Evolutionary conservation across 164 flowering plant species (phyloP).

Genomic region (Stephania yunnanensis): DNA sequence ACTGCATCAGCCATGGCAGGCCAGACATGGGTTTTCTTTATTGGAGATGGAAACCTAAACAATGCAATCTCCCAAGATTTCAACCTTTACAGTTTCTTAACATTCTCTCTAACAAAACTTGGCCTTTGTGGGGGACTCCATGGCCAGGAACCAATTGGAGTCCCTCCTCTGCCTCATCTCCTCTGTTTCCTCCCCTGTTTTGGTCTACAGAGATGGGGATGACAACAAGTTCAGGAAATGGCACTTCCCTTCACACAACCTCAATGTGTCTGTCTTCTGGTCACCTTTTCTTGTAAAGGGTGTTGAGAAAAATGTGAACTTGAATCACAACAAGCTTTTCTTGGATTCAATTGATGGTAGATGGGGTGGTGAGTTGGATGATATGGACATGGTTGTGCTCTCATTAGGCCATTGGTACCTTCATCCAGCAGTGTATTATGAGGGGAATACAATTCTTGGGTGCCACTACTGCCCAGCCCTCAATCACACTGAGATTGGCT

Average conservation of each 20-base stretch:
- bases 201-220: constrained; percentile 52
- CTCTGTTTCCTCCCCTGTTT: constrained; percentile 42
- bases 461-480: constrained; percentile 67
- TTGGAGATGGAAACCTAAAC: constrained; percentile 78
- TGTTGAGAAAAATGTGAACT: constrained; percentile 44
- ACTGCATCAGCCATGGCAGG: constrained; percentile 78
- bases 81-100: constrained; percentile 51
- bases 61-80: constrained; percentile 69
- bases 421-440: constrained; percentile 68
- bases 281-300: constrained; percentile 87
- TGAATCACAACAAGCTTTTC: constrained; percentile 43
- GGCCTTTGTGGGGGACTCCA: constrained; percentile 91
- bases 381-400: constrained; percentile 56
- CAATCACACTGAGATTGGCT: constrained; percentile 73
- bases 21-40: constrained; percentile 64
- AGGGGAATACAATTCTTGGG: constrained; percentile 51
- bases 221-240: constrained; percentile 78
- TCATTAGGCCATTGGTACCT: constrained; percentile 94
- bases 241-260: constrained; percentile 56
- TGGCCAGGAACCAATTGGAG: constrained; percentile 92
- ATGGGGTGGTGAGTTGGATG: constrained; percentile 64
- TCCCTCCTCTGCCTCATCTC: constrained; percentile 79
- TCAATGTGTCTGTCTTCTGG: constrained; percentile 69
- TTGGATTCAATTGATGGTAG: constrained; percentile 57
- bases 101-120: constrained; percentile 48